phyloP scores from a whole-genome alignment of 2,329 filamentous ascomycete genomes.

The Colletotrichum eremochloae region DNA sequence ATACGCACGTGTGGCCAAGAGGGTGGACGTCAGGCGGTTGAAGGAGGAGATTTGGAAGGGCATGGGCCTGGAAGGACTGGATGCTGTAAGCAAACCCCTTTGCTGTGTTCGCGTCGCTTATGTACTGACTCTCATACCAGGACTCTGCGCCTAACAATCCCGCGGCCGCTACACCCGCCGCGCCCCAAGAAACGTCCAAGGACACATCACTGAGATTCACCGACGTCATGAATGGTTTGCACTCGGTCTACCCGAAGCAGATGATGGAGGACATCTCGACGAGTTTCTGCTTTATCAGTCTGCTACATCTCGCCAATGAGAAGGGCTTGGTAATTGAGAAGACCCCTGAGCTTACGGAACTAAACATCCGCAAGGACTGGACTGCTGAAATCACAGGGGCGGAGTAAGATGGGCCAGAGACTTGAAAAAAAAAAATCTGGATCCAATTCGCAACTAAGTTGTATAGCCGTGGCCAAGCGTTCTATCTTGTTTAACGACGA shows the following conservation, averaged over 20 bases:
- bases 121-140: constrained; percentile 18
- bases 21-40: constrained; percentile 76
- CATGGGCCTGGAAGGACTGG: constrained; percentile 67
- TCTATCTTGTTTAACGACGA: constrained; percentile 32
- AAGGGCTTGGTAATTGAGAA: constrained; percentile 85
- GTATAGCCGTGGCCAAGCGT: constrained; percentile 11
- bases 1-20: constrained; percentile 78
- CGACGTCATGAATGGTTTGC: constrained; percentile 88
- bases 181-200: constrained; percentile 51
- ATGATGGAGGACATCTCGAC: constrained; percentile 96
- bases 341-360: constrained; percentile 68
- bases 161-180: constrained; percentile 48
- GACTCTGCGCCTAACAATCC: constrained; percentile 46
- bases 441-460: not conserved
- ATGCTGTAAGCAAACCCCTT: constrained; percentile 56
- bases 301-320: constrained; percentile 92
- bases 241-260: constrained; percentile 86
- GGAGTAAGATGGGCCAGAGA: constrained; percentile 44
- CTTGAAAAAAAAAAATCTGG: not conserved
- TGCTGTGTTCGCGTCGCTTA: not conserved
- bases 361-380: constrained; percentile 73
- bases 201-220: constrained; percentile 84
- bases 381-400: constrained; percentile 68
- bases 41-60: constrained; percentile 80
- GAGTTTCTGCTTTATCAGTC: constrained; percentile 91